A percentile compares a stretch with the other conserved stretches of the same genome.
These are phyloP conservation scores for Millerozyma miso DNA, from an alignment of 805 yeast genomes.

Conservation along the genomic window DNA sequence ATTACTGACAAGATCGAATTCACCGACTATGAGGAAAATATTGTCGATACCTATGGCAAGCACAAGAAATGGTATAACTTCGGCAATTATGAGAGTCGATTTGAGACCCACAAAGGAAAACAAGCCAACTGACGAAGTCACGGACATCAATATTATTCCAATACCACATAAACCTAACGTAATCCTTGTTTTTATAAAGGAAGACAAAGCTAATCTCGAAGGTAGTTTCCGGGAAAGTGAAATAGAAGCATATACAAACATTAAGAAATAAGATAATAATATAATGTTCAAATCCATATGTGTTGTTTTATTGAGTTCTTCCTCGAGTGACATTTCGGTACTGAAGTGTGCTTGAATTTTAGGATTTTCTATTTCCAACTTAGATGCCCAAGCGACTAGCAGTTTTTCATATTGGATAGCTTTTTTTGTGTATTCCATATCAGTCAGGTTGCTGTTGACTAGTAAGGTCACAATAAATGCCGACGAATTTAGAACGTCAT, in stretches of 20 bases:
- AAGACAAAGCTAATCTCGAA: constrained; percentile 21
- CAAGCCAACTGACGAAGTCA: constrained; percentile 76
- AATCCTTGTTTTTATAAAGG: constrained; percentile 54
- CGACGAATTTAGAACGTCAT: constrained; percentile 51
- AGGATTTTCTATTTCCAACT: constrained; percentile 37
- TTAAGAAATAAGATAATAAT: constrained; percentile 68
- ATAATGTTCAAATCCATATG: constrained; percentile 74
- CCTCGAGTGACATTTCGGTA: constrained; percentile 79
- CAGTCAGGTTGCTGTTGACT: constrained; percentile 48
- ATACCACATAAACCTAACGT: constrained; percentile 83
- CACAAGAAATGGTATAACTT: constrained; percentile 90
- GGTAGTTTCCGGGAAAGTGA: constrained; percentile 67
- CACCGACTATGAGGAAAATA: constrained; percentile 81
- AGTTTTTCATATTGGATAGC: constrained; percentile 66
- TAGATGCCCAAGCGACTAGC: constrained; percentile 52
- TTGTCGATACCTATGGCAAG: constrained; percentile 97
- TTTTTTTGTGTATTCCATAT: constrained; percentile 31
- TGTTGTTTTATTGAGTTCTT: constrained; percentile 78
- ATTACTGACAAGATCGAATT: constrained; percentile 53
- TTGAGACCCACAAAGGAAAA: constrained; percentile 74
- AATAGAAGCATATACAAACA: constrained; percentile 85
- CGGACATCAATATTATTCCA: constrained; percentile 73
- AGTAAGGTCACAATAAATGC: constrained; percentile 79
- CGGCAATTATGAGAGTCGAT: constrained; percentile 90
- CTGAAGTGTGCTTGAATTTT: constrained; percentile 62